These are phyloP conservation scores for Mycosphaerella sp. DNA, from an alignment of 2,329 filamentous ascomycete species.

Conservation along the genomic window DNA sequence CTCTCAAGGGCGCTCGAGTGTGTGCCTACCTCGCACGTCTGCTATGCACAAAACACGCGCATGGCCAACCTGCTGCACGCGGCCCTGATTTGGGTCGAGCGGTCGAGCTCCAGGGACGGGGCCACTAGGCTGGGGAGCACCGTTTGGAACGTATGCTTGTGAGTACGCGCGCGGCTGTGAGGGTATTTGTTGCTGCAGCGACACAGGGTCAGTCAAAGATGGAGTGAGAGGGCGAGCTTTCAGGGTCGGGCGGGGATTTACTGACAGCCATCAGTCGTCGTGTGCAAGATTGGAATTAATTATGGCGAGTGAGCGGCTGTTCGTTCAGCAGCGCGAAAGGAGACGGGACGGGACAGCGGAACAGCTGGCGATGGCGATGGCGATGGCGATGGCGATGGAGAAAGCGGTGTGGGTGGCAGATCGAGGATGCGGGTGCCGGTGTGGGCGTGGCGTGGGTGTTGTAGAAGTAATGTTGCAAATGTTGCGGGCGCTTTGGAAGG, in stretches of 20 bases:
- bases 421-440: too few species aligned
- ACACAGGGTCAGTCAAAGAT: not conserved
- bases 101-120: constrained; percentile 38
- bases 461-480: too few species aligned
- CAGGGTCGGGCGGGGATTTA: not conserved
- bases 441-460: too few species aligned
- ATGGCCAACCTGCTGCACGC: constrained; percentile 46
- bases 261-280: not conserved
- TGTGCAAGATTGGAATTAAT: too few species aligned
- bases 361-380: too few species aligned
- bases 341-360: too few species aligned
- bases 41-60: constrained; percentile 47
- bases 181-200: constrained; percentile 41
- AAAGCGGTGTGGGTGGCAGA: too few species aligned
- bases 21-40: constrained; percentile 44
- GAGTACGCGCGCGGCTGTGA: constrained; percentile 47
- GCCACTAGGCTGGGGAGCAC: constrained; percentile 31
- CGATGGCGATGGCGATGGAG: too few species aligned
- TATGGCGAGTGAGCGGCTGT: too few species aligned
- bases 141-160: constrained; percentile 44
- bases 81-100: constrained; percentile 48
- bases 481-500: too few species aligned
- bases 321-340: too few species aligned
- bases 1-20: constrained; percentile 13
- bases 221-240: not conserved